A percentile compares a stretch with the other conserved stretches of the same genome.
Conservation (phyloP, 129 eudicot genomes). For the Artemisia argyi region DNA sequence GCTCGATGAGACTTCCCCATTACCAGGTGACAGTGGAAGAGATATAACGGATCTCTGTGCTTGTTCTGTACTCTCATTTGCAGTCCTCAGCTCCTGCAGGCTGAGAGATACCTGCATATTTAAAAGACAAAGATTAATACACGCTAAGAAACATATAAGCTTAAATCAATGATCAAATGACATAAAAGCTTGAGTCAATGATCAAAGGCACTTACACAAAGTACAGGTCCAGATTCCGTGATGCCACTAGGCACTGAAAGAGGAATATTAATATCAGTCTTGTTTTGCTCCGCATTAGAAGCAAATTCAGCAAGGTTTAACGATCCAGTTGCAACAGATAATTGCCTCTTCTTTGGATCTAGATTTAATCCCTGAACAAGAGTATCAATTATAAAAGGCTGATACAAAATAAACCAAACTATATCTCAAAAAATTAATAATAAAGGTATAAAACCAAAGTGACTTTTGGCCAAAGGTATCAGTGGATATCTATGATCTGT, state of each 20-base stretch:
- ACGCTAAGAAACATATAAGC: not conserved
- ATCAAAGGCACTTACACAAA: constrained; percentile 49
- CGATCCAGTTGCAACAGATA: constrained; percentile 48
- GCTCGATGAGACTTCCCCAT: constrained; percentile 22
- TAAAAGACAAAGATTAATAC: constrained; percentile 9
- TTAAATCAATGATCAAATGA: not conserved
- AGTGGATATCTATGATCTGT: not conserved
- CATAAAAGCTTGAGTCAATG: not conserved
- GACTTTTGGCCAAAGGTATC: constrained; percentile 18
- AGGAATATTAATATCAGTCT: constrained; percentile 56
- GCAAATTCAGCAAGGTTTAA: constrained; percentile 71
- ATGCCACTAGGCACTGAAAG: constrained; percentile 32
- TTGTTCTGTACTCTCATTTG: constrained; percentile 45
- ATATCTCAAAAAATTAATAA: too few species aligned
- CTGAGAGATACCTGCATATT: constrained; percentile 59
- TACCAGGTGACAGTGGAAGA: constrained; percentile 37
- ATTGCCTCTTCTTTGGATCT: constrained; percentile 41
- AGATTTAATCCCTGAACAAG: constrained; percentile 48
- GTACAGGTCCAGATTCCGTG: constrained; percentile 41
- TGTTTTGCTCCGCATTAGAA: constrained; percentile 47
- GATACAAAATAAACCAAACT: too few species aligned
- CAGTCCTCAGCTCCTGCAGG: constrained; percentile 45
- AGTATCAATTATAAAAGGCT: not conserved
- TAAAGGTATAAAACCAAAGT: not conserved
- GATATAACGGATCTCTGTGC: constrained; percentile 38